A percentile compares a stretch with the other conserved stretches of the same genome.
Conservation (phyloP, 2,329 filamentous ascomycete species). For the Hymenoscyphus scutula region DNA sequence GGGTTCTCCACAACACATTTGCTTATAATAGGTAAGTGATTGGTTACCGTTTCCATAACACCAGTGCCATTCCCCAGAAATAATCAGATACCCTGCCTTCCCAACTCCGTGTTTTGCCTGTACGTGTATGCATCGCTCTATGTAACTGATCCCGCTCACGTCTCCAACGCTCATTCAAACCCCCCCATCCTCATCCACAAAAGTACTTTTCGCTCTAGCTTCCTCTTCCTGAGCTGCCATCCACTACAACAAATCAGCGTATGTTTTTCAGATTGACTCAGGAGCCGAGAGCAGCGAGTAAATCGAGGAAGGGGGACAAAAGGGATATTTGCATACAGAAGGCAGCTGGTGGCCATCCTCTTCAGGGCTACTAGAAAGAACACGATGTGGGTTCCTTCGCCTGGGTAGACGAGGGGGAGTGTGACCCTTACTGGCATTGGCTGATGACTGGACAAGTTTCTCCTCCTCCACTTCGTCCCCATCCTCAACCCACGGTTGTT, state of each 20-base stretch:
- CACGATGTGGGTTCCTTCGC: constrained; percentile 26
- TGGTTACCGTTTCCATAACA: background rate
- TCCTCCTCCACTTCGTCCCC: constrained; percentile 30
- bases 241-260: constrained; percentile 21
- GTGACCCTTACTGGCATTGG: background rate
- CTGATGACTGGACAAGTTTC: background rate
- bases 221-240: constrained; percentile 38
- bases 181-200: constrained; percentile 34
- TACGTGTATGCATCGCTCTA: background rate
- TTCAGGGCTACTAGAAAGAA: constrained; percentile 33
- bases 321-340: constrained; percentile 6
- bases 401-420: constrained; percentile 28
- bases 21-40: background rate
- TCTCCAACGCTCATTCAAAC: background rate
- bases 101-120: background rate
- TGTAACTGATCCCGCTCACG: background rate
- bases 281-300: too few species aligned
- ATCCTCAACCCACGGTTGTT: constrained; percentile 40
- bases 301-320: too few species aligned
- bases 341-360: constrained; percentile 34
- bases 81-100: background rate
- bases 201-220: constrained; percentile 34
- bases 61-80: background rate
- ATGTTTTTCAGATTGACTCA: too few species aligned
- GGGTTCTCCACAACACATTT: too few species aligned